Conservation (phyloP, 129 eudicot genomes). For the Scalesia atractyloides region DNA sequence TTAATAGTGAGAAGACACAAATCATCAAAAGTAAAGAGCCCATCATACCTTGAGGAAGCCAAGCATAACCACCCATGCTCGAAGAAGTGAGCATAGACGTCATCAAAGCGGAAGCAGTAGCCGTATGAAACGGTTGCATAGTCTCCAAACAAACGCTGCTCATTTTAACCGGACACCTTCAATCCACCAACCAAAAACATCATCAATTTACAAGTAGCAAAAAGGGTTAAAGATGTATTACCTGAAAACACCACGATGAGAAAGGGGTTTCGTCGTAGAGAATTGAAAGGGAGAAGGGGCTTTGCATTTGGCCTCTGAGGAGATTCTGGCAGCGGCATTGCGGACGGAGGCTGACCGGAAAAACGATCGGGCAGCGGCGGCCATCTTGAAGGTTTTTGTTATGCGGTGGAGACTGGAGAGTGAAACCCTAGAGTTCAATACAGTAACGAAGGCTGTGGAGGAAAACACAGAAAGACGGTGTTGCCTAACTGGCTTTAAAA, state of each 20-base stretch:
- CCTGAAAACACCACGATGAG: conserved; percentile 38
- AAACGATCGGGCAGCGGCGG: conserved; percentile 37
- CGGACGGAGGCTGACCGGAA: conserved; percentile 35
- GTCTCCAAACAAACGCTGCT: conserved; percentile 65
- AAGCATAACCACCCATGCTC: conserved; percentile 50
- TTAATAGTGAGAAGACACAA: background rate
- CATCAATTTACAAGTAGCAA: background rate
- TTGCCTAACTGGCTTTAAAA: too few species aligned
- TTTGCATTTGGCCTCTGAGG: conserved; percentile 30
- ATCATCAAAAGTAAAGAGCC: background rate
- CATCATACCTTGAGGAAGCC: conserved; percentile 71
- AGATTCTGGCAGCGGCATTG: conserved; percentile 33
- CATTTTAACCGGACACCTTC: conserved; percentile 71
- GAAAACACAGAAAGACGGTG: too few species aligned
- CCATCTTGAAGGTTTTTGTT: background rate
- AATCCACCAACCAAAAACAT: background rate
- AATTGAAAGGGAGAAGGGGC: conserved; percentile 32
- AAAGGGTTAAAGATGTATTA: background rate
- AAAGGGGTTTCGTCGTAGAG: conserved; percentile 35
- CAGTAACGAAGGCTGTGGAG: too few species aligned
- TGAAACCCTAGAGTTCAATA: conserved; percentile 12
- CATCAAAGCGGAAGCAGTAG: conserved; percentile 94
- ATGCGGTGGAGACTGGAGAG: background rate
- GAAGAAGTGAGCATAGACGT: conserved; percentile 85
- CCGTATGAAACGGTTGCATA: conserved; percentile 89